phyloP scores from a whole-genome alignment of 78 protist species.

The Diacronema lutheri region DNA sequence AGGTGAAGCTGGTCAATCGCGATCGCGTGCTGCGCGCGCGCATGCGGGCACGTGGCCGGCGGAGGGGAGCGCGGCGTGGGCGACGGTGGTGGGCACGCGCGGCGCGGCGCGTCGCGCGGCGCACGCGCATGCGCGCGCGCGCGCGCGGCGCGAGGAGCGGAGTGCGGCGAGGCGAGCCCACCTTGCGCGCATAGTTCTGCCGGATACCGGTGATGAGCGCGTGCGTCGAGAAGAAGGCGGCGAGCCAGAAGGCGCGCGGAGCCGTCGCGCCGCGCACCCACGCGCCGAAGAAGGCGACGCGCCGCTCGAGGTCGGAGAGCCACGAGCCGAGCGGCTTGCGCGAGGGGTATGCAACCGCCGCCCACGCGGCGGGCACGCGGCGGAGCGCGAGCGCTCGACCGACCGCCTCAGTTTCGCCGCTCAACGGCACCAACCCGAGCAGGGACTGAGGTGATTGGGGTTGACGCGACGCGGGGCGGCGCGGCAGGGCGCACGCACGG shows the following conservation, averaged over 20 bases:
- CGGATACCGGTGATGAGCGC: slow-evolving; percentile 76
- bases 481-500: neutral
- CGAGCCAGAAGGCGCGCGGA: slow-evolving; percentile 61
- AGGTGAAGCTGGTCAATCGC: slow-evolving; percentile 62
- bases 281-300: slow-evolving; percentile 31
- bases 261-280: slow-evolving; percentile 66
- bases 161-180: neutral
- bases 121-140: too few species aligned
- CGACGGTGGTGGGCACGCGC: too few species aligned
- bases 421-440: slow-evolving; percentile 40
- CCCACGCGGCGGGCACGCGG: neutral
- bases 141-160: too few species aligned
- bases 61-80: too few species aligned
- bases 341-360: slow-evolving; percentile 31
- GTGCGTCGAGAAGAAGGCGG: slow-evolving; percentile 81
- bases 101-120: too few species aligned
- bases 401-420: neutral
- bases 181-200: slow-evolving; percentile 64
- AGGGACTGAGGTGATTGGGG: slow-evolving; percentile 55
- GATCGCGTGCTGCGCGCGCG: too few species aligned
- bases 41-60: too few species aligned
- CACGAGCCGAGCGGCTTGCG: slow-evolving; percentile 49
- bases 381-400: neutral
- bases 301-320: slow-evolving; percentile 27
- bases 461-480: neutral